These are phyloP conservation scores for Capronia americana DNA, from an alignment of 2,329 filamentous ascomycete genomes.

Conservation along the genomic window DNA sequence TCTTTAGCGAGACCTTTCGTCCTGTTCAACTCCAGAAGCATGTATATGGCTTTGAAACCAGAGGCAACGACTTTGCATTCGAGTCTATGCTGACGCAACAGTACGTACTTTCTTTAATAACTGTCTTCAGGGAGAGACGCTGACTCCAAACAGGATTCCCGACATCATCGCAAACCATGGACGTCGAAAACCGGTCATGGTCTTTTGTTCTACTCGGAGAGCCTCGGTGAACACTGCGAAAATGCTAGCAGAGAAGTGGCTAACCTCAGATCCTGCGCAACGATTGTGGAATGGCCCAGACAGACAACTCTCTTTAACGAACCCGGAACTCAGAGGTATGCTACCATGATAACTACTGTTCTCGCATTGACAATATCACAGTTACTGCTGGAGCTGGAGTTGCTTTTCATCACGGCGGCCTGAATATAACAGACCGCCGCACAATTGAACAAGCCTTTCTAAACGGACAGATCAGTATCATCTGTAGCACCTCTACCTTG, in stretches of 20 bases:
- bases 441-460: constrained; percentile 73
- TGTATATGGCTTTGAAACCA: constrained; percentile 73
- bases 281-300: constrained; percentile 69
- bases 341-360: constrained; percentile 33
- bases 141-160: constrained; percentile 59
- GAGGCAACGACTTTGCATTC: constrained; percentile 75
- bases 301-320: constrained; percentile 58
- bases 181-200: constrained; percentile 75
- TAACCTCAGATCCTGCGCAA: constrained; percentile 55
- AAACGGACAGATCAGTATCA: constrained; percentile 74
- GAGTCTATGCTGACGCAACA: constrained; percentile 71
- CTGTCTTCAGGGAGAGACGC: not conserved
- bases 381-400: constrained; percentile 63
- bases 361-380: not conserved
- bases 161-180: constrained; percentile 71
- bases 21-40: constrained; percentile 78
- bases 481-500: constrained; percentile 86
- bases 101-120: constrained; percentile 44
- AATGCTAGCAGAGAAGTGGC: constrained; percentile 71
- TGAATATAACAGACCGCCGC: constrained; percentile 68
- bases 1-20: constrained; percentile 79
- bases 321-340: constrained; percentile 64
- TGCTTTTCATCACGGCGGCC: constrained; percentile 81
- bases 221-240: constrained; percentile 73
- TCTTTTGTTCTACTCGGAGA: constrained; percentile 81